Evolutionary conservation across 306 rosid genomes (phyloP), one percentile per base, ranked within the genome.

Genomic region (Citrullus mucosospermus): DNA sequence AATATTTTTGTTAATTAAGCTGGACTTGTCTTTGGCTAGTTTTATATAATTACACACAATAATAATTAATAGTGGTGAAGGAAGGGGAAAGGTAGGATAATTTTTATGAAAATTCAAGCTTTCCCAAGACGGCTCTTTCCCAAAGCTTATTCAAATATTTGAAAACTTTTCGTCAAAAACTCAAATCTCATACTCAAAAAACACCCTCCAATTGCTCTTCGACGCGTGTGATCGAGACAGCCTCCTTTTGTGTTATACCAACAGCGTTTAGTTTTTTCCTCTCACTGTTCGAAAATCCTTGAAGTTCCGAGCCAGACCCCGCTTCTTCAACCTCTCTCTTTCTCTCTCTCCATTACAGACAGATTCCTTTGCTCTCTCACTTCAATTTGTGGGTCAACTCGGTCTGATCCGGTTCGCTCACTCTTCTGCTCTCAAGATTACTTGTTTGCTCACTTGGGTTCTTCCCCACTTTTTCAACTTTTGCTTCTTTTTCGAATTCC

Each of bases 301-400:
- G 36, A 63, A 62, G n/a, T 44, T 63, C 22, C 46, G 60, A 78
- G 17, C 75, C 38, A 78, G 25, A 39, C 59, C 53, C 55, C 67
- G 63, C 66, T 78, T 50, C 81, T 58, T 78, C 76, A 51, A 50
- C 54, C 50, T n/a, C 60, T 54, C 41, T 38, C 25, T 44, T 5
- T 25, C 10, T 30, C 22, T 41, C 67, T 53, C 80, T 3, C 80
- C 6, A 34, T 30, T 56, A 57, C 51, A 74, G 46, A 8, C 71
- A 61, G 73, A 41, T 60, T 30, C 57, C 68, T 61, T 16, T 22
- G 59, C 18, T 79, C 56, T 78, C 81, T 13, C 66, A 54, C 41
- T 68, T 79, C 68, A 51, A 68, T 8, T 79, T 79, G 68, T 57
- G 44, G 51, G 81, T 79, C 81, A 69, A 79, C 68, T 68, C 55